Base-by-base conservation (phyloP, 176 grass and related monocot species). In the Eremochloa ophiuroides region DNA sequence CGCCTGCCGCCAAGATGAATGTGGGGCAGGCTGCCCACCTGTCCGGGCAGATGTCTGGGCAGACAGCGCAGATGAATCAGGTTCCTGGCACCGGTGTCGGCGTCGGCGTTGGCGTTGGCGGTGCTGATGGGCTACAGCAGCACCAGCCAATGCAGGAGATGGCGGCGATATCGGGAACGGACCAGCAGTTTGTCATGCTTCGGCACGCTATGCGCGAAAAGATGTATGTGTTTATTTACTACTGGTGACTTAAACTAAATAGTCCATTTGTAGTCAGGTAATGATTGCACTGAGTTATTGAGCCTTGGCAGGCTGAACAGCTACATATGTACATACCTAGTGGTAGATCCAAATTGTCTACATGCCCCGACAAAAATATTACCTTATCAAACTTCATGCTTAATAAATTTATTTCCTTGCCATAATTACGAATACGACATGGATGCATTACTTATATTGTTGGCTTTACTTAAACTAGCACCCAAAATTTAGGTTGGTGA, bases 21-120 rank as follows among this genome's bases (percentile, higher is more conserved):
- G 80, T 88, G 48, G 88, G 83, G 31, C 92, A 88, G 81, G 80
- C 91, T 56, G 64, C 92, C 22, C 92, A 87, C 84, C 84, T 94
- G 86, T 80, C 80, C 20, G 88, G 87, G 42, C 84, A 90, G 81
- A 87, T 94, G 79, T 88, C 88, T 0, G 88, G 83, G 35, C 86
- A 89, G 80, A 84, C 75, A 5, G 39, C 79, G 28, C 80, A 88
- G 83, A 83, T 83, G 72, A 91, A 88, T 47, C 88, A 94, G 87
- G 76, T 75, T 12, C 59, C 66, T 7, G 67, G 73, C 16, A 64
- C 47, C 11, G 66, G 66, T 6, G 66, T 70, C 38, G 67, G 67
- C 2, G 35, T 73, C 31, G 63, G 63, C 0, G 23, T 74, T 10
- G 60, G 68, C 38, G 35, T 68, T 62, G 63, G 77, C 3, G 72